Percentiles rank a stretch among this genome's conserved stretches.
Conservation (phyloP, 2,329 filamentous ascomycete species). For the Bipolaris sorokiniana region DNA sequence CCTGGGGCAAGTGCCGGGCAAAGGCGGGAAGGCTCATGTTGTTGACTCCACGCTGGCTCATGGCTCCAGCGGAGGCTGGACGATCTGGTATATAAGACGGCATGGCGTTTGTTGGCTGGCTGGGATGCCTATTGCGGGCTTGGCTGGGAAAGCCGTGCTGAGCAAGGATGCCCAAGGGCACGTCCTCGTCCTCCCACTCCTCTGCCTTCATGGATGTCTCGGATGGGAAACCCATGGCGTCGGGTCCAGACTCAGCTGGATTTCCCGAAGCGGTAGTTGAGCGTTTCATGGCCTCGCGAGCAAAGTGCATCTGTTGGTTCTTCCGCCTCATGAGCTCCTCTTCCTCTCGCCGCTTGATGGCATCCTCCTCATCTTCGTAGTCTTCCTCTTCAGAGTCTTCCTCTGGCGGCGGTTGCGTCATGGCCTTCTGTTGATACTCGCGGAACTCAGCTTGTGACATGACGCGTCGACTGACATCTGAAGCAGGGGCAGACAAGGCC, state of each 20-base stretch:
- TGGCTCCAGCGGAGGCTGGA: constrained; percentile 41
- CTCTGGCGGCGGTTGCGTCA: constrained; percentile 31
- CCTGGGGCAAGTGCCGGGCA: constrained; percentile 44
- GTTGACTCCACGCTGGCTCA: constrained; percentile 28
- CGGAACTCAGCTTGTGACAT: constrained; percentile 46
- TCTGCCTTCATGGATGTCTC: constrained; percentile 45
- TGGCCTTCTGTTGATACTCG: constrained; percentile 37
- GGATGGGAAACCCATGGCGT: constrained; percentile 43
- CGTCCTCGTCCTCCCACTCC: constrained; percentile 48
- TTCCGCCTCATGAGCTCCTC: constrained; percentile 42
- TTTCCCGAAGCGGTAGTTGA: constrained; percentile 39
- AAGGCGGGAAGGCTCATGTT: constrained; percentile 41
- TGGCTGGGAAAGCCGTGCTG: constrained; percentile 47
- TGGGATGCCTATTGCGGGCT: constrained; percentile 33
- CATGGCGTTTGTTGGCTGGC: constrained; percentile 38
- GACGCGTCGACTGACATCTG: constrained; percentile 30
- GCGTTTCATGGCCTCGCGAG: constrained; percentile 44
- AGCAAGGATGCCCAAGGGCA: constrained; percentile 48
- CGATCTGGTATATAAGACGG: constrained; percentile 47
- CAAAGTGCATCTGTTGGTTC: constrained; percentile 44
- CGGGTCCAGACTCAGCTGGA: constrained; percentile 26
- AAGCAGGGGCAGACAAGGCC: constrained; percentile 16
- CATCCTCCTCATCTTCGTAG: constrained; percentile 49
- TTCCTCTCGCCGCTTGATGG: constrained; percentile 41
- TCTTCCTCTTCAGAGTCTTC: constrained; percentile 44